Conservation (phyloP, 768 basidiomycete genomes). For the Leccinum truebloodii region DNA sequence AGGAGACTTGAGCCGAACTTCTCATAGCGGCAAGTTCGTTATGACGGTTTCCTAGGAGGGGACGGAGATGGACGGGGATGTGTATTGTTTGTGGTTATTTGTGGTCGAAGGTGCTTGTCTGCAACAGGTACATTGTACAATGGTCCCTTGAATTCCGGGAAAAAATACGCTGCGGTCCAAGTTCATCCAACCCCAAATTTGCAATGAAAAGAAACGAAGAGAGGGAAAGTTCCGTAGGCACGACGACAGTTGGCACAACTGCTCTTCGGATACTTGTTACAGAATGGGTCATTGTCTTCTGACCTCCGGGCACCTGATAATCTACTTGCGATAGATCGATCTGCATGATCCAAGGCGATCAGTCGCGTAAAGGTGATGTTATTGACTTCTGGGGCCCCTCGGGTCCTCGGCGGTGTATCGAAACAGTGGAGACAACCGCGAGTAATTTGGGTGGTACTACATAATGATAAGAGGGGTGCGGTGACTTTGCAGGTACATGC, state of each 20-base stretch:
- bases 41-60: constrained; percentile 25
- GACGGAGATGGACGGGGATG: constrained; percentile 2
- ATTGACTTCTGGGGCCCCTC: constrained; percentile 2
- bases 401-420: constrained; percentile 15
- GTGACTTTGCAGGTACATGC: background rate
- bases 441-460: background rate
- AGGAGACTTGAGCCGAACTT: background rate
- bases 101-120: background rate
- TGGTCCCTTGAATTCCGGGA: background rate
- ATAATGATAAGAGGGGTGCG: background rate
- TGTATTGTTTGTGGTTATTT: constrained; percentile 10
- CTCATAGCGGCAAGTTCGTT: constrained; percentile 35
- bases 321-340: constrained; percentile 4
- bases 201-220: constrained; percentile 6
- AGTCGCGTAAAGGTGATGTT: background rate
- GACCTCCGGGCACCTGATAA: constrained; percentile 1
- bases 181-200: constrained; percentile 7
- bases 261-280: background rate
- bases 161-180: background rate
- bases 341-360: background rate
- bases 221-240: constrained; percentile 7
- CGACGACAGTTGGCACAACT: constrained; percentile 6
- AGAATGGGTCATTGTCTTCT: background rate
- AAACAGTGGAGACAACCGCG: background rate
- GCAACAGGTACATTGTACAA: background rate